These are phyloP conservation scores for Penicillium rolfsii DNA, from an alignment of 2,329 filamentous ascomycete species.

Conservation along the genomic window DNA sequence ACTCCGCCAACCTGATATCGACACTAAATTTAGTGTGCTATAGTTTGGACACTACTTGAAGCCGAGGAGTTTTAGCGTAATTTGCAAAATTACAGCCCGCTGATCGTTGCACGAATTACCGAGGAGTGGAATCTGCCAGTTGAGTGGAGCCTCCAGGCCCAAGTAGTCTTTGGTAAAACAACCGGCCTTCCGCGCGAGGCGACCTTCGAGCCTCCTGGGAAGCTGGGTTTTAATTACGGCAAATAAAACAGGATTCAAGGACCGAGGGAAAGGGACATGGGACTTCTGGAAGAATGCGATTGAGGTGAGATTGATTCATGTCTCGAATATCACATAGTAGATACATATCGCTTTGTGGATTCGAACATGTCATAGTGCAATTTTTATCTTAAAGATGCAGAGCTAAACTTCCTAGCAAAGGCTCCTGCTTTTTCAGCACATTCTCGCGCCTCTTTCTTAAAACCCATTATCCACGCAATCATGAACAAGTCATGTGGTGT, in stretches of 20 bases:
- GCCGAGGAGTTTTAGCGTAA: conserved; percentile 80
- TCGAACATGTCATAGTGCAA: background rate
- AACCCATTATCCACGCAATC: conserved; percentile 23
- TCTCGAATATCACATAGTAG: background rate
- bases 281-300: background rate
- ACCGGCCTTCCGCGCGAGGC: conserved; percentile 11
- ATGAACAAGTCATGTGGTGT: conserved; percentile 25
- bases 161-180: conserved; percentile 70
- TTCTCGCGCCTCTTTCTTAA: conserved; percentile 16
- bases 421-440: conserved; percentile 21
- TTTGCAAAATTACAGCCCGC: conserved; percentile 88
- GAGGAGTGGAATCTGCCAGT: conserved; percentile 67
- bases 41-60: conserved; percentile 72
- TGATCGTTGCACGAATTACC: conserved; percentile 71
- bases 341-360: background rate
- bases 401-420: conserved; percentile 9
- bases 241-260: conserved; percentile 3
- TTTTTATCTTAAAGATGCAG: background rate
- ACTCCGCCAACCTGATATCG: background rate
- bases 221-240: conserved; percentile 14
- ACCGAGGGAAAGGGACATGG: too few species aligned
- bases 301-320: background rate
- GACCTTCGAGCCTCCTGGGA: conserved; percentile 8
- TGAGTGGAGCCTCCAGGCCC: conserved; percentile 73
- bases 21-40: background rate